These are phyloP conservation scores for Prunus padus DNA, from an alignment of 306 rosid genomes.

Conservation along the genomic window DNA sequence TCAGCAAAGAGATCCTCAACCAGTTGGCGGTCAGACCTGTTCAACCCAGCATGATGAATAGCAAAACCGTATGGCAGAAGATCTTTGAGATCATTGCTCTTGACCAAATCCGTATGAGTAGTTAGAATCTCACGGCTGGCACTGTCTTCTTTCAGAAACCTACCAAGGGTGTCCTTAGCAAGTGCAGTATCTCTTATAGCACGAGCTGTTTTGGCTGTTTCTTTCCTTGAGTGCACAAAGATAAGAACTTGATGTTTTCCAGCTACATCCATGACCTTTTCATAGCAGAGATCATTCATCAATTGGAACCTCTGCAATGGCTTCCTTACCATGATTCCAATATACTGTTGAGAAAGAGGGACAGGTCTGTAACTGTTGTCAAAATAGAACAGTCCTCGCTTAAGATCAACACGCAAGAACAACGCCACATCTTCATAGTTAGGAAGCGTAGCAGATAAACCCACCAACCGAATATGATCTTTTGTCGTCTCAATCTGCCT, in stretches of 20 bases:
- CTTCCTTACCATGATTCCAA: slow-evolving; percentile 89
- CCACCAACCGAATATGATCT: slow-evolving; percentile 92
- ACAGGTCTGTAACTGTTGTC: slow-evolving; percentile 96
- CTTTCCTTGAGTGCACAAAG: slow-evolving; percentile 94
- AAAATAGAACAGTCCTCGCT: slow-evolving; percentile 69
- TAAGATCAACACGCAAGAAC: slow-evolving; percentile 76
- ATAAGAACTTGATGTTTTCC: slow-evolving; percentile 96
- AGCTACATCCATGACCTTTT: slow-evolving; percentile 91
- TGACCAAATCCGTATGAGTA: slow-evolving; percentile 87
- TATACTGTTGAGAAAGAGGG: slow-evolving; percentile 90
- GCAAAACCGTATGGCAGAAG: slow-evolving; percentile 96
- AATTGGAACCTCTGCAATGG: slow-evolving; percentile 97
- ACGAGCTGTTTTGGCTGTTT: slow-evolving; percentile 97
- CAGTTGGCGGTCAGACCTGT: slow-evolving; percentile 85
- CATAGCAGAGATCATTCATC: slow-evolving; percentile 95
- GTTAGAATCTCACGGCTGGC: slow-evolving; percentile 97
- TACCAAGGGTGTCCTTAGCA: slow-evolving; percentile 89
- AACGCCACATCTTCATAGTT: slow-evolving; percentile 88
- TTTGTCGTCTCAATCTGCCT: slow-evolving; percentile 91
- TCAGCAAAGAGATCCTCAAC: slow-evolving; percentile 96
- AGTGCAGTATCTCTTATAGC: slow-evolving; percentile 96
- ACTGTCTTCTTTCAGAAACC: slow-evolving; percentile 91
- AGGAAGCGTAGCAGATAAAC: slow-evolving; percentile 93
- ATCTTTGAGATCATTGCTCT: slow-evolving; percentile 93
- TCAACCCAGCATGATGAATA: slow-evolving; percentile 95